Percentiles rank a stretch among this genome's conserved stretches.
Conservation (phyloP, 805 yeast species). For the Yamadazyma takamatsuzukensis region DNA sequence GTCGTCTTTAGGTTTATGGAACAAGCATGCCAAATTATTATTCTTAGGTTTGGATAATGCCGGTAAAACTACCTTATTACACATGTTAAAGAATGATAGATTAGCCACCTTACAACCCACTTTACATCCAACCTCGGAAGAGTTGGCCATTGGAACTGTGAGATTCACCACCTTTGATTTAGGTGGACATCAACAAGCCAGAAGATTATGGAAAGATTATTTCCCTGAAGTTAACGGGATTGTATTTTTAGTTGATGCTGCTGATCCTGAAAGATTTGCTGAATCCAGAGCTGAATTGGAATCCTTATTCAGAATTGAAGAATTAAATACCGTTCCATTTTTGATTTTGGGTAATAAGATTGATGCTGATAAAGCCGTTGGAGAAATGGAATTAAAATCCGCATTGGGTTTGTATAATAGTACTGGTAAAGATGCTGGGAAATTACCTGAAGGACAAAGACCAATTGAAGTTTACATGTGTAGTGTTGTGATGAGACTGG, state of each 20-base stretch:
- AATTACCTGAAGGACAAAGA: constrained; percentile 68
- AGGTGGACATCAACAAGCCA: constrained; percentile 98
- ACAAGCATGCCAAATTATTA: constrained; percentile 45
- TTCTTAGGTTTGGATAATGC: constrained; percentile 47
- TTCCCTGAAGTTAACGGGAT: constrained; percentile 99
- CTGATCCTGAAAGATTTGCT: constrained; percentile 91
- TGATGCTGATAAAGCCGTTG: constrained; percentile 89
- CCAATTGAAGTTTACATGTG: constrained; percentile 98
- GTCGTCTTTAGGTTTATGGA: constrained; percentile 46
- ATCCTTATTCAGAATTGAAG: constrained; percentile 88
- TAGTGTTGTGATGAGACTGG: constrained; percentile 97
- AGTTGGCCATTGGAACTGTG: constrained; percentile 92
- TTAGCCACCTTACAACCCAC: constrained; percentile 98
- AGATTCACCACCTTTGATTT: constrained; percentile 97
- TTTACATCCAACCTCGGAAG: constrained; percentile 98
- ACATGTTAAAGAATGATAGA: constrained; percentile 77
- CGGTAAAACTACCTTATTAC: constrained; percentile 45
- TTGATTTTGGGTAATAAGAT: constrained; percentile 94
- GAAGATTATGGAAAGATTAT: constrained; percentile 98
- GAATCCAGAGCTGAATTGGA: constrained; percentile 96
- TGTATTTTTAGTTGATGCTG: constrained; percentile 94
- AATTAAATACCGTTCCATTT: constrained; percentile 85
- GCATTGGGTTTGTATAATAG: constrained; percentile 80
- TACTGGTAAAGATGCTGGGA: constrained; percentile 76
- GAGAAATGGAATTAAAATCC: constrained; percentile 89